phyloP scores from a whole-genome alignment of 1,284 basidiomycete species.

The Pyrrhoderma lamaoense region DNA sequence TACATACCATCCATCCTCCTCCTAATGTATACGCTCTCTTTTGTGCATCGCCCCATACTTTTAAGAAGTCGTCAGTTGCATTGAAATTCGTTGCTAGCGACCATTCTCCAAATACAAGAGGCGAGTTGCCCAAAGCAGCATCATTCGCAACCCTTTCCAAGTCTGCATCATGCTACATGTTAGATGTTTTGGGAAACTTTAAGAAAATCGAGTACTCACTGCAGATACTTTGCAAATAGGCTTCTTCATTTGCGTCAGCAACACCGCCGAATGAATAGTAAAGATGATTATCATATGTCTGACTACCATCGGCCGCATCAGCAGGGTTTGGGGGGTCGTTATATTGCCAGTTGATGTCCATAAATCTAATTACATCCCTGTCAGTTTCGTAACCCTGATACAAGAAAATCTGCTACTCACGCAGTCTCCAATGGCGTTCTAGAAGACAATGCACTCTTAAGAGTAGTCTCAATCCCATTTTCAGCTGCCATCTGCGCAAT shows the following conservation, averaged over 20 bases:
- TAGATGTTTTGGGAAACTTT: not conserved
- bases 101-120: slow-evolving; percentile 57
- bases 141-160: slow-evolving; percentile 44
- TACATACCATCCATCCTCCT: slow-evolving; percentile 62
- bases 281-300: slow-evolving; percentile 74
- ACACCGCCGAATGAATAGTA: slow-evolving; percentile 72
- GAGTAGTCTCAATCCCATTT: slow-evolving; percentile 26
- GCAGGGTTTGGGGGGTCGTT: slow-evolving; percentile 63
- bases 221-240: slow-evolving; percentile 63
- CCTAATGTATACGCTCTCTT: slow-evolving; percentile 57
- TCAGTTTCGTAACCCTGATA: not conserved
- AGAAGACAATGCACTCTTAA: slow-evolving; percentile 22
- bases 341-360: slow-evolving; percentile 72
- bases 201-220: slow-evolving; percentile 35
- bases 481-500: slow-evolving; percentile 36
- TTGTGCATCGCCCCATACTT: slow-evolving; percentile 73
- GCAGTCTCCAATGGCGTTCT: slow-evolving; percentile 41
- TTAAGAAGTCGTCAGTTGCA: slow-evolving; percentile 55
- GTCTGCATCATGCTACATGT: slow-evolving; percentile 36
- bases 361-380: slow-evolving; percentile 45
- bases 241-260: slow-evolving; percentile 51
- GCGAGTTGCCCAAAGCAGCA: slow-evolving; percentile 41
- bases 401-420: slow-evolving; percentile 27
- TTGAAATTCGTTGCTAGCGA: slow-evolving; percentile 59
- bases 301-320: slow-evolving; percentile 56